These are phyloP conservation scores for Leccinum rimulosum DNA, from an alignment of 768 basidiomycete genomes.

Conservation along the genomic window DNA sequence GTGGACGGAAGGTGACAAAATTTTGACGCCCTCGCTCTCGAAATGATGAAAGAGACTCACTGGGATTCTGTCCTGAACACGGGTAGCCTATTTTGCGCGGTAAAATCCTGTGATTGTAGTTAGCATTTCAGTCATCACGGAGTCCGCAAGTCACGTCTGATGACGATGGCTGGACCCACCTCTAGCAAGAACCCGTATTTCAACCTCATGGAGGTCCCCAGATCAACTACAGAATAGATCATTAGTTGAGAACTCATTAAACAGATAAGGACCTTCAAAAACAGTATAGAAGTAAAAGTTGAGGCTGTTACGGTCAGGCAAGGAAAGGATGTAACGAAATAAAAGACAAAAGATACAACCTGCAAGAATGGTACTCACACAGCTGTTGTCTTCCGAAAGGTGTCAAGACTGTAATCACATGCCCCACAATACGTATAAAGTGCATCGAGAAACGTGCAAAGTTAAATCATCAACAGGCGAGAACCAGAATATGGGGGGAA, in stretches of 20 bases:
- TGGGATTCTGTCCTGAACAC: constrained; percentile 81
- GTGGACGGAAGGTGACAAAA: not conserved
- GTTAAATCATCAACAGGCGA: not conserved
- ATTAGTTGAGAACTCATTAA: not conserved
- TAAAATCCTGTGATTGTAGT: constrained; percentile 50
- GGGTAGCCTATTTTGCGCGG: constrained; percentile 56
- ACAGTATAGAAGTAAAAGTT: not conserved
- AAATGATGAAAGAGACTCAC: constrained; percentile 32
- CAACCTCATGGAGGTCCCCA: constrained; percentile 68
- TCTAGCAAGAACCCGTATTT: constrained; percentile 79
- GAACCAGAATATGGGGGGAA: not conserved
- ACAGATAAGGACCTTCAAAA: not conserved
- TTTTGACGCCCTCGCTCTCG: not conserved
- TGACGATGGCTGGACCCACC: constrained; percentile 26
- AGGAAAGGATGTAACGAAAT: not conserved
- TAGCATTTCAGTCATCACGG: constrained; percentile 7
- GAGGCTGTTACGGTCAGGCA: too few relatives aligned
- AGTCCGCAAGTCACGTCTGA: constrained; percentile 2
- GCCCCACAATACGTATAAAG: too few relatives aligned
- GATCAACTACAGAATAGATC: constrained; percentile 41
- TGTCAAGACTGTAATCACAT: constrained; percentile 57
- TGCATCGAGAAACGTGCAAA: not conserved
- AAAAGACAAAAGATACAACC: not conserved
- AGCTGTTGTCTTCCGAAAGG: constrained; percentile 88
- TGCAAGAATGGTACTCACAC: constrained; percentile 43